phyloP scores from a whole-genome alignment of 163 green algal genomes.

The Prototheca cutis region DNA sequence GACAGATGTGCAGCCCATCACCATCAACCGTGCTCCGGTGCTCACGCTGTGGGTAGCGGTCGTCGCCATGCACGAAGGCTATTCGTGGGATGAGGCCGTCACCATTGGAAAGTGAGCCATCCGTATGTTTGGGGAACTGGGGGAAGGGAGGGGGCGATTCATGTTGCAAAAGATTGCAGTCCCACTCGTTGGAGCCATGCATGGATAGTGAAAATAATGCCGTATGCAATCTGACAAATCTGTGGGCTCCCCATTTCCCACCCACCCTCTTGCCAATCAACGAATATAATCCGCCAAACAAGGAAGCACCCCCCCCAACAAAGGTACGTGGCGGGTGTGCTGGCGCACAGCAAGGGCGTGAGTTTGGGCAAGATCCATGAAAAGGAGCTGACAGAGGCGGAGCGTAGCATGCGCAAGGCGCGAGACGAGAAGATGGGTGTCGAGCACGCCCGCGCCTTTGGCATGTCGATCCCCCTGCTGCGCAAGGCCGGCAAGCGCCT shows the following conservation, averaged over 20 bases:
- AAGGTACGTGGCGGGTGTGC: conserved; percentile 7
- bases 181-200: background rate
- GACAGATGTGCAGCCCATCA: too few relatives aligned
- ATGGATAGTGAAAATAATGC: background rate
- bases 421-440: conserved; percentile 5
- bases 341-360: conserved; percentile 28
- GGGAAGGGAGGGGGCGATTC: background rate
- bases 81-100: conserved; percentile 18
- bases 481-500: conserved; percentile 3
- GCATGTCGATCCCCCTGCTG: conserved; percentile 1
- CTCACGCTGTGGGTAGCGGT: conserved; percentile 31
- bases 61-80: conserved; percentile 25
- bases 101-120: conserved; percentile 23
- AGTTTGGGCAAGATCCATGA: conserved; percentile 23
- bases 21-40: conserved; percentile 34
- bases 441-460: conserved; percentile 6
- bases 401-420: conserved; percentile 1
- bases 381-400: conserved; percentile 10
- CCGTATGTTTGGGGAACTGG: background rate
- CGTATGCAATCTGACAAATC: background rate
- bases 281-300: background rate
- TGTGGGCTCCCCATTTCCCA: too few relatives aligned
- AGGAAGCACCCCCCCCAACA: background rate
- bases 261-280: too few relatives aligned
- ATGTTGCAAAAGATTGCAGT: background rate